Evolutionary conservation across 345 rosid species (phyloP), one percentile per base, ranked within the genome.

Genomic region (Euphorbia lathyris): DNA sequence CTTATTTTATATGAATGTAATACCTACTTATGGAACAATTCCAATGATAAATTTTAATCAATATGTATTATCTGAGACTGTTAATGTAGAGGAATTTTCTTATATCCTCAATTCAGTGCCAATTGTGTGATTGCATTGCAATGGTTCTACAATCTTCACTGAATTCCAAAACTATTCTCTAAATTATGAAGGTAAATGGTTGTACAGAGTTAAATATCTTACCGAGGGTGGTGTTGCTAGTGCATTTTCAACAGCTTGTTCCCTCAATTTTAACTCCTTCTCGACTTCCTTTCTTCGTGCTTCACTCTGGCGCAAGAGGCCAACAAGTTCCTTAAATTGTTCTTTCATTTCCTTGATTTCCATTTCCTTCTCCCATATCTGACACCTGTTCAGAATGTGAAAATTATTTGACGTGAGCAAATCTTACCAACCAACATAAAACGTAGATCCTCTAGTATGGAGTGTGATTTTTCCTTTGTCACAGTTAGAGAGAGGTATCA

Each of bases 301-400:
- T 79, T 93, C 98, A 72, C 98, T 91, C 76, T 91, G 94, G 51
- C 83, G 78, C 74, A 89, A 58, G 67, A 94, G 74, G 50, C 83
- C 78, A 48, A 94, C 93, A 29, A 94, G 92, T 85, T 94, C 98
- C 81, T 88, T 89, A 48, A 93, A 82, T 68, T 91, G 96, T 71
- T 90, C 97, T 80, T 95, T 92, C 90, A 92, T 90, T 84, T 92
- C 97, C 78, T 83, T 90, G 72, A 87, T 83, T 71, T 95, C 99
- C 77, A 89, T 74, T 65, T 92, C 96, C 75, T 90, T 95, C 78
- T 92, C 99, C 99, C 98, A 95, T 65, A 83, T 26, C 60, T 90
- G 96, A 77, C 98, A 95, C 80, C 98, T 94, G 82, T 74, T 70
- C 10, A 23, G 43, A 66, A 76, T 20, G 67, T 10, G 12, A 58